Base-by-base conservation (phyloP, 495 filamentous ascomycete genomes). In the Astrothelium subdiscretum region DNA sequence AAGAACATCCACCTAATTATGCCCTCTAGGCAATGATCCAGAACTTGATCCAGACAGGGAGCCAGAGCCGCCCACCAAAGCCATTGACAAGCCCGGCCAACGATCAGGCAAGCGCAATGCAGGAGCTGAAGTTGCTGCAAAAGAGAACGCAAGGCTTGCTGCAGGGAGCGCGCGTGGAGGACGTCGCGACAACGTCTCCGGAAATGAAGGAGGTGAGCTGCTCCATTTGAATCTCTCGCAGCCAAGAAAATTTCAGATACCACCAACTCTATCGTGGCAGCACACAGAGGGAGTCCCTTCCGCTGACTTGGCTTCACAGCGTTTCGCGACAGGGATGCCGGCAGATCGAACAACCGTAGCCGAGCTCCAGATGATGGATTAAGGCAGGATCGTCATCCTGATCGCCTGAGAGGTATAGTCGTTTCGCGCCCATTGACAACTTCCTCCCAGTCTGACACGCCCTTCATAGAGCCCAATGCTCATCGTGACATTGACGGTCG, bases 41-140 rank as follows among this genome's bases (percentile, higher is more conserved):
- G 89, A 91, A 74, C 86, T 87, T 72, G 92, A 91, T 77, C 86
- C 87, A 69, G 87, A 88, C 75, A 81, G 81, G 74, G 81, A 83
- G 71, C 84, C 88, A 67, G 79, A 85, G 68, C 86, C 88, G 70
- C 91, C 91, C 71, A 83, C 88, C 57, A 89, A 88, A 80, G 87
- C 89, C 68, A 79, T 92, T 69, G 95, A 97, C 77, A 94, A 88
- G 81, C 85, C 88, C 63, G 78, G 81, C 61, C 79, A 84, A 66
- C 85, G 91, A 71, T 79, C 82, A 67, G 86, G 84, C 77, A 97
- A 97, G 87, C 90, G 90, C 77, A 95, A 96, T 78, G 86, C 82
- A 73, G 83, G 87, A 72, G 85, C 84, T 71, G 86, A 90, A 74
- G 85, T 85, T 65, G 82, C 84, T 58, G 60, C 73, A 31, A 61